Conservation (phyloP, 139 green algal genomes). For the Edaphochlamys debaryana region DNA sequence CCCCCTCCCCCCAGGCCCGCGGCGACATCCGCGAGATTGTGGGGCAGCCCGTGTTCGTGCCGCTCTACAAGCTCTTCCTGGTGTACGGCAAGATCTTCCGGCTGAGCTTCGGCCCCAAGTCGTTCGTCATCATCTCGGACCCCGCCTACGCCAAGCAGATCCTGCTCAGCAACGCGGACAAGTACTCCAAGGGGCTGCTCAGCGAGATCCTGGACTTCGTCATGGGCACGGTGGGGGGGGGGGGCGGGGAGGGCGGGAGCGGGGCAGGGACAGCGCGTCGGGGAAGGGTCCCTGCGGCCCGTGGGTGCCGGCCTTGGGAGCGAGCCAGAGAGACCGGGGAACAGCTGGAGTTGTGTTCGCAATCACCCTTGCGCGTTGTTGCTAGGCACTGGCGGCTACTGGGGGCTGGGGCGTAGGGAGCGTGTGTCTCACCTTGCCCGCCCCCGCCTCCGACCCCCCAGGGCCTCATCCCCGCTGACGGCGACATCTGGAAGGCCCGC, state of each 20-base stretch:
- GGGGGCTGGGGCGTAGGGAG: too few relatives aligned
- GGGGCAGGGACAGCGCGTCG: background rate
- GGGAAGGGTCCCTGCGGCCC: too few relatives aligned
- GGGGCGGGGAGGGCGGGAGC: too few relatives aligned
- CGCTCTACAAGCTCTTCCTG: conserved; percentile 91
- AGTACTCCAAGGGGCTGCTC: conserved; percentile 93
- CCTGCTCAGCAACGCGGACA: conserved; percentile 88
- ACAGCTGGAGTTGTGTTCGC: too few relatives aligned
- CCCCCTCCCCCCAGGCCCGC: conserved; percentile 19
- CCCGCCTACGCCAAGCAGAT: conserved; percentile 83
- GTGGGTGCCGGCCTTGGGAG: too few relatives aligned
- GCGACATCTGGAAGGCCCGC: conserved; percentile 83
- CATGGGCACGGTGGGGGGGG: conserved; percentile 80
- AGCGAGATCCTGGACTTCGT: conserved; percentile 95
- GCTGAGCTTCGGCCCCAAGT: conserved; percentile 95
- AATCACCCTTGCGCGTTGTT: too few relatives aligned
- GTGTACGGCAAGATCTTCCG: conserved; percentile 83
- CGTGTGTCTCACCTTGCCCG: too few relatives aligned
- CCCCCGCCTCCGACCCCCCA: too few relatives aligned
- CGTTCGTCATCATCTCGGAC: conserved; percentile 95
- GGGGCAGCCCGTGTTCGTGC: conserved; percentile 95
- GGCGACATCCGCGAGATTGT: conserved; percentile 92
- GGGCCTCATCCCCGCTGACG: conserved; percentile 95
- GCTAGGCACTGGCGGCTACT: too few relatives aligned
- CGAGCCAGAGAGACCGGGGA: too few relatives aligned